These are phyloP conservation scores for Solanum neorickii DNA, from an alignment of 257 asterid species.

Conservation along the genomic window DNA sequence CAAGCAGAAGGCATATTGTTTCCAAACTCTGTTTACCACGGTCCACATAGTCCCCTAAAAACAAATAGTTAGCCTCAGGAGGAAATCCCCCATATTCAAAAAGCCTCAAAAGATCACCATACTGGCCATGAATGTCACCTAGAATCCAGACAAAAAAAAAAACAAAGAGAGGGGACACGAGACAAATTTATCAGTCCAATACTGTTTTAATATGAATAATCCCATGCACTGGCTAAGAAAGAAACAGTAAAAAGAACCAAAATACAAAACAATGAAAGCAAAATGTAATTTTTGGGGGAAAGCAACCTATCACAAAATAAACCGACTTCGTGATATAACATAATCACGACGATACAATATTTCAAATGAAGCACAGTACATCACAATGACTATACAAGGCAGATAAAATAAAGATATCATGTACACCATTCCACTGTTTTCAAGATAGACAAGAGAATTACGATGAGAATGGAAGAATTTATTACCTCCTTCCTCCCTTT, in stretches of 20 bases:
- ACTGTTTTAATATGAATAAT: background rate
- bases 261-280: background rate
- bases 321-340: background rate
- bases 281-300: background rate
- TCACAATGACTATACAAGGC: background rate
- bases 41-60: constrained; percentile 67
- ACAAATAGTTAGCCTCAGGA: constrained; percentile 69
- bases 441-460: background rate
- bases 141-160: constrained; percentile 10
- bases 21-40: constrained; percentile 73
- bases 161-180: background rate
- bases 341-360: background rate
- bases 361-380: background rate
- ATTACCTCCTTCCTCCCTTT: background rate
- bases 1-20: constrained; percentile 66
- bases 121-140: constrained; percentile 78
- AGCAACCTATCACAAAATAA: background rate
- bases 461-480: background rate
- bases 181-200: background rate
- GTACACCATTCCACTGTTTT: background rate
- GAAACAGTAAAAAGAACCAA: background rate
- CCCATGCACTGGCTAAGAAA: background rate
- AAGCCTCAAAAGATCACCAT: constrained; percentile 62
- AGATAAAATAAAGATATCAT: background rate
- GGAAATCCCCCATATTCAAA: constrained; percentile 69